Evolutionary conservation across 768 basidiomycete species (phyloP).

Genomic region (Amanita polypyramis): DNA sequence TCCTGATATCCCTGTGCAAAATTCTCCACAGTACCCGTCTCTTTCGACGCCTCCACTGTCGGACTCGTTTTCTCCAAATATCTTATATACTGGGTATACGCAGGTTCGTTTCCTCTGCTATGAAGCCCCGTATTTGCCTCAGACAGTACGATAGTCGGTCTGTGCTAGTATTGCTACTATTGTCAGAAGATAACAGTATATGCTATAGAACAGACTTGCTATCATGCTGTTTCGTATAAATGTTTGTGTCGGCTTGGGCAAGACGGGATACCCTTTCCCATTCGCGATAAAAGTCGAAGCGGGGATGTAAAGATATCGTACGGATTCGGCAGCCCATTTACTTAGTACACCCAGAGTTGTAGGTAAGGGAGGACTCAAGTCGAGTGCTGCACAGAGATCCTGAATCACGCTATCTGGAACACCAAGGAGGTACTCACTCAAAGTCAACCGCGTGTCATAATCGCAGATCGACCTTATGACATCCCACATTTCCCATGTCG

Average conservation of each 20-base stretch:
- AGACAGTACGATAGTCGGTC: slow-evolving; percentile 76
- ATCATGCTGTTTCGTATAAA: slow-evolving; percentile 89
- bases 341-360: slow-evolving; percentile 62
- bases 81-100: slow-evolving; percentile 83
- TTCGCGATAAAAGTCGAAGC: slow-evolving; percentile 91
- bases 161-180: slow-evolving; percentile 45
- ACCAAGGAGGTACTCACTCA: slow-evolving; percentile 39
- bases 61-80: slow-evolving; percentile 76
- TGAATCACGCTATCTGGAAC: slow-evolving; percentile 7
- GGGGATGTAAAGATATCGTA: slow-evolving; percentile 82
- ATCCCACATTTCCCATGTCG: slow-evolving; percentile 99
- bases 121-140: slow-evolving; percentile 60
- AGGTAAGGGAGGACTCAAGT: slow-evolving; percentile 84
- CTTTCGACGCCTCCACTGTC: slow-evolving; percentile 49
- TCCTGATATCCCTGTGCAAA: slow-evolving; percentile 93
- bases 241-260: slow-evolving; percentile 85
- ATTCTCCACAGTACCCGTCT: slow-evolving; percentile 71
- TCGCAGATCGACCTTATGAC: slow-evolving; percentile 83
- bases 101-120: slow-evolving; percentile 67
- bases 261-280: slow-evolving; percentile 91
- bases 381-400: slow-evolving; percentile 53
- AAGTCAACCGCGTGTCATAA: slow-evolving; percentile 62
- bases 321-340: slow-evolving; percentile 91
- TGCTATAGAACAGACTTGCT: slow-evolving; percentile 33
- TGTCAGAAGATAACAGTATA: slow-evolving; percentile 8